Evolutionary conservation across 78 protist species (phyloP), one percentile per base, ranked within the genome.

Genomic region (Paratrimastix pyriformis): DNA sequence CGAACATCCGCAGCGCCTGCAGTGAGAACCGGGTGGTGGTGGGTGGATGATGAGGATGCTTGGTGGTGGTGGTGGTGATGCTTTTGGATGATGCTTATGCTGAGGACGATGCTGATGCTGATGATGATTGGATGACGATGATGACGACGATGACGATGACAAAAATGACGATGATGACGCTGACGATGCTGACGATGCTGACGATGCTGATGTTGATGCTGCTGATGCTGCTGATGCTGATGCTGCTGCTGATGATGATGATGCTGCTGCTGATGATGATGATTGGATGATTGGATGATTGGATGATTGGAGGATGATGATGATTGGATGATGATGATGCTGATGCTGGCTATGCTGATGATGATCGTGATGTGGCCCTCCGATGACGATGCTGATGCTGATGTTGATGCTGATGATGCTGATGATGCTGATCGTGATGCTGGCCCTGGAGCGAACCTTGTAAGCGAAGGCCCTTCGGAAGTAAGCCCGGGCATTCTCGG

Each of bases 401-500:
- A 52, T 26, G 18, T 52, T 52, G 57, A 52, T 26, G 21, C 18
- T 52, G 57, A 52, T 26, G 21, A 52, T 52, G 18, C 57, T 26
- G 18, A 26, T 18, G 21, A 52, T 52, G 18, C 18, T 26, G 35
- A 52, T 18, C 21, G 18, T 26, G 21, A 52, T 26, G 21, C 57
- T 26, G 35, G 57, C 21, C 35, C 18, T 26, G 21, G 21, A 26
- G 57, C 57, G 21, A 52, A 52, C 57, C 21, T 81, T 81, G 80
- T 43, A 42, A 24, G 74, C 80, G 54, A 81, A 81, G 37, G 80
- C 85, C 29, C 85, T 45, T 3, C 85, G 72, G 46, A 81, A 81
- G 65, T 54, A 62, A 32, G 85, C 85, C 29, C 24, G 60, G 32
- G 85, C 85, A 33, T 69, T 81, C 26, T 7, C 32, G 3, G 85